Conservation (phyloP, 257 asterid species). For the Salvia hispanica region DNA sequence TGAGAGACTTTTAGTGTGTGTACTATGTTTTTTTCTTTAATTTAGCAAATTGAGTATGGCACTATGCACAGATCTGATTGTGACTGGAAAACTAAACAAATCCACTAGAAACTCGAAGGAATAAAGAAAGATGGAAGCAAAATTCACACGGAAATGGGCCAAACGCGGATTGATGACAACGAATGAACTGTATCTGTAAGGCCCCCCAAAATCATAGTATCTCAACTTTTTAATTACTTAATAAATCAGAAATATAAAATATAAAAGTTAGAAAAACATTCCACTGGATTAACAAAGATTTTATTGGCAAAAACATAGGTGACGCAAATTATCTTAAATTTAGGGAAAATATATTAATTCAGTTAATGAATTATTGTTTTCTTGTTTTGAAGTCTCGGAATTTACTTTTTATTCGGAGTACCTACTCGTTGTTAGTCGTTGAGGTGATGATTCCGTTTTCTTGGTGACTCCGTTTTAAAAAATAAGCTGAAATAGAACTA, state of each 20-base stretch:
- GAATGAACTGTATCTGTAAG: constrained; percentile 51
- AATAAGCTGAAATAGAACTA: no score
- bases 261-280: constrained; percentile 31
- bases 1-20: constrained; percentile 17
- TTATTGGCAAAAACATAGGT: constrained; percentile 23
- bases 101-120: constrained; percentile 30
- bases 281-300: constrained; percentile 44
- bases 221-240: constrained; percentile 8
- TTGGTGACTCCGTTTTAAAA: background rate
- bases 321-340: background rate
- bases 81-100: constrained; percentile 40
- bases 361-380: background rate
- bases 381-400: background rate
- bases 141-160: constrained; percentile 37
- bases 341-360: background rate
- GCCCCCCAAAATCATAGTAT: constrained; percentile 27
- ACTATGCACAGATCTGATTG: constrained; percentile 57
- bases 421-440: no score
- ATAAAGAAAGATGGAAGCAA: constrained; percentile 25
- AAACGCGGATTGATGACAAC: constrained; percentile 78
- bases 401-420: background rate
- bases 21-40: constrained; percentile 32
- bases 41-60: constrained; percentile 30
- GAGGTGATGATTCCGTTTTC: background rate
- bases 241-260: background rate